These are phyloP conservation scores for Cladophialophora exuberans DNA, from an alignment of 2,329 filamentous ascomycete species.

Conservation along the genomic window DNA sequence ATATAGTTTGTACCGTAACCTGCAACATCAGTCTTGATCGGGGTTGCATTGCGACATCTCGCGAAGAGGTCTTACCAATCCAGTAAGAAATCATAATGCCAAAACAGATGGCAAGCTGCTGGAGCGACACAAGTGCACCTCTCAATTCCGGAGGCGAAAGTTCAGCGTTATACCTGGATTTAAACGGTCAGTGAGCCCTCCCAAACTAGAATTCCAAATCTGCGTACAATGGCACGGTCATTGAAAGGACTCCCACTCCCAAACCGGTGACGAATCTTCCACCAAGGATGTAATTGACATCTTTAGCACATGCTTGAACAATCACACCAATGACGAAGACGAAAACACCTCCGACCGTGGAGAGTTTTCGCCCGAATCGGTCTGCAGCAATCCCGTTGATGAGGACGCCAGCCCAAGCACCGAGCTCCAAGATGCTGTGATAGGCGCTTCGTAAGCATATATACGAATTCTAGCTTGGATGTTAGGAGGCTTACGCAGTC, in stretches of 20 bases:
- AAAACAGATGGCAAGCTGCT: constrained; percentile 48
- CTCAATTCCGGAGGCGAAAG: constrained; percentile 45
- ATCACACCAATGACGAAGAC: constrained; percentile 42
- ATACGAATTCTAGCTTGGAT: no score
- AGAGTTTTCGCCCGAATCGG: constrained; percentile 37
- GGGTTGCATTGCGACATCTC: no score
- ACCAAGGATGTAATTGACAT: background rate
- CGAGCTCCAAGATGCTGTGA: constrained; percentile 26
- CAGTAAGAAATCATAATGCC: constrained; percentile 48
- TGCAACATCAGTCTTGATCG: no score
- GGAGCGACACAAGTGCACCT: constrained; percentile 44
- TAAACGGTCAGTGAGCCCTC: no score
- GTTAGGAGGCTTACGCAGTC: no score
- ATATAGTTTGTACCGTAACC: no score
- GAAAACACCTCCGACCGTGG: constrained; percentile 35
- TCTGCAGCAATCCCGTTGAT: constrained; percentile 42
- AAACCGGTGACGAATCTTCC: background rate
- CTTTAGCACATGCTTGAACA: constrained; percentile 50
- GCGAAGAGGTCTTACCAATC: no score
- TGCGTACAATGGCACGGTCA: constrained; percentile 33
- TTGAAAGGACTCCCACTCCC: constrained; percentile 35
- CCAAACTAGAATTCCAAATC: no score
- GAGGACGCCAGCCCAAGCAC: constrained; percentile 43
- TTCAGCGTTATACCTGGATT: no score
- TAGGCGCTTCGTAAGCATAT: no score